These are phyloP conservation scores for Nicotiana otophora DNA, from an alignment of 257 asterid genomes.

Conservation along the genomic window DNA sequence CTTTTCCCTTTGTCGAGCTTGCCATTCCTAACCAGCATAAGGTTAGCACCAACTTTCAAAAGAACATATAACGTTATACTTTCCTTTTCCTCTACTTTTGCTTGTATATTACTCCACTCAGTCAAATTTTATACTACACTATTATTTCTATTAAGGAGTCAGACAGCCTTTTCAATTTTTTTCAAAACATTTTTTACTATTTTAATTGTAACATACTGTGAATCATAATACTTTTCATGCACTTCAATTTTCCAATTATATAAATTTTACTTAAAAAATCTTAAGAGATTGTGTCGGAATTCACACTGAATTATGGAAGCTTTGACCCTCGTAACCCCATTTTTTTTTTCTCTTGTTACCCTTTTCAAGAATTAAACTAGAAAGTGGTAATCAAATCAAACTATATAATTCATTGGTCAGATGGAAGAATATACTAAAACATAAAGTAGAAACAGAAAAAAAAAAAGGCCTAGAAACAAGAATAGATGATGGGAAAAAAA, in stretches of 20 bases:
- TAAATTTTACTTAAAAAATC: neutral
- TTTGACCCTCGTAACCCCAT: neutral
- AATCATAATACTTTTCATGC: too few relatives aligned
- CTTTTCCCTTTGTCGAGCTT: constrained; percentile 86
- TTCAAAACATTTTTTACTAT: neutral
- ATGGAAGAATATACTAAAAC: neutral
- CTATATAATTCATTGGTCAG: neutral
- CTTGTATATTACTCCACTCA: neutral
- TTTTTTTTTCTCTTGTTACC: neutral
- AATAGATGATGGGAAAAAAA: neutral
- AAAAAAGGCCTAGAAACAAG: neutral
- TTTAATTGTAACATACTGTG: neutral
- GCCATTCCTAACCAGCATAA: constrained; percentile 77
- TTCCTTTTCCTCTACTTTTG: neutral
- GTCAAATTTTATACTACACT: neutral
- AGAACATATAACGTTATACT: neutral
- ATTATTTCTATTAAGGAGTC: too few relatives aligned
- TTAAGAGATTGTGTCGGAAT: neutral
- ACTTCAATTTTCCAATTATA: too few relatives aligned
- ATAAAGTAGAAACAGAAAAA: neutral
- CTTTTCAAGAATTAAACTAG: neutral
- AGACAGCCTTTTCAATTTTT: neutral
- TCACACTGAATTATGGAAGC: neutral
- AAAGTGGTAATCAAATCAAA: neutral
- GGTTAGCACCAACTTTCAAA: constrained; percentile 22